A percentile compares a stretch with the other conserved stretches of the same genome.
Evolutionary conservation across 768 basidiomycete genomes (phyloP).

Genomic region (Lactarius indigo): DNA sequence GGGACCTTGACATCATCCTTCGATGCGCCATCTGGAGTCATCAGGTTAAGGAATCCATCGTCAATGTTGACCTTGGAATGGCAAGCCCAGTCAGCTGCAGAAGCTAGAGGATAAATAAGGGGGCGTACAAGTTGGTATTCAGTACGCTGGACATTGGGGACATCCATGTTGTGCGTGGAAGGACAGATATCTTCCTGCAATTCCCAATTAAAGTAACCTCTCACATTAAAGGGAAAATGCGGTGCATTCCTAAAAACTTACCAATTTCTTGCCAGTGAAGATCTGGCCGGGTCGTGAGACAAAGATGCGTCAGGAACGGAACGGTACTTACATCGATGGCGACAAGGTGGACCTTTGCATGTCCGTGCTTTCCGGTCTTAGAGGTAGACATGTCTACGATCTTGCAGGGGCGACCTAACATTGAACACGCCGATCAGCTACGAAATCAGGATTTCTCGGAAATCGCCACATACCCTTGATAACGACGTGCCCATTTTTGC

Average conservation of each 20-base stretch:
- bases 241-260: slow-evolving; percentile 37
- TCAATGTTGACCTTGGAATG: slow-evolving; percentile 73
- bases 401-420: slow-evolving; percentile 27
- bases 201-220: slow-evolving; percentile 3
- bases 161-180: slow-evolving; percentile 99
- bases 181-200: slow-evolving; percentile 87
- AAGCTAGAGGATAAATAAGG: background rate
- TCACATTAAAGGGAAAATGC: slow-evolving; percentile 20
- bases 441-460: background rate
- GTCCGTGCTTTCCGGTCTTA: slow-evolving; percentile 95
- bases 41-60: slow-evolving; percentile 93
- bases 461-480: slow-evolving; percentile 57
- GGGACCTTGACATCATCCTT: slow-evolving; percentile 97
- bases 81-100: slow-evolving; percentile 3
- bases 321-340: slow-evolving; percentile 81
- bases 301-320: slow-evolving; percentile 8
- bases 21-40: slow-evolving; percentile 70
- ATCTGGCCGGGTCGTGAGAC: slow-evolving; percentile 53
- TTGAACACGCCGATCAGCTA: background rate
- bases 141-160: slow-evolving; percentile 85
- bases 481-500: slow-evolving; percentile 89
- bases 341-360: slow-evolving; percentile 98
- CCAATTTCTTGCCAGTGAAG: slow-evolving; percentile 97
- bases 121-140: slow-evolving; percentile 82
- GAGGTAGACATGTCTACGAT: slow-evolving; percentile 29